Evolutionary conservation across 1,139 yeast species (phyloP), one percentile per base, ranked within the genome.

Genomic region (Pichia sp.): DNA sequence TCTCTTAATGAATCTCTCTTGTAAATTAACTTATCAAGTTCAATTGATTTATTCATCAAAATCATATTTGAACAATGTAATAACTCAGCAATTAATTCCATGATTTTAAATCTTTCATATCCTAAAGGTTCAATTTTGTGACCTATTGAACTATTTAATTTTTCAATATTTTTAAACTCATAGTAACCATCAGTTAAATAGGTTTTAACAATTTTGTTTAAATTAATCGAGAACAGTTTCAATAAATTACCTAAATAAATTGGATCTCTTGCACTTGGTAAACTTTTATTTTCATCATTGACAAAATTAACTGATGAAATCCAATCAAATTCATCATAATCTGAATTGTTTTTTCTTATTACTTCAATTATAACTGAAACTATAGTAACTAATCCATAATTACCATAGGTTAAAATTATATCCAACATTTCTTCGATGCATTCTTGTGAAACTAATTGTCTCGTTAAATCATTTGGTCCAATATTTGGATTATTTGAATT

Each of bases 21-120:
- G 51, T 59, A 53, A 39, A 67, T 58, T 30, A 63, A 52, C 36
- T 58, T 57, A 53, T 67, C 71, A 39, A 66, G 49, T 41, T 59
- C 62, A 30, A 57, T 49, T 13, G 67, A 63, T 49, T 66, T 66
- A 66, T 93, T 95, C 66, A 93, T 76, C 47, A 93, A 72, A 2
- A 90, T 89, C 99, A 95, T 95, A 69, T 93, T 93, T 36, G 97
- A 89, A 65, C 99, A 93, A 70, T 93, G 99, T 55, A 93, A 73
- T 46, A 93, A 75, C 68, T 93, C 99, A 0, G 99, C 99, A 54
- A 93, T 81, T 60, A 93, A 74, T 70, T 95, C 99, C 70, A 96
- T 91, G 44, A 93, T 84, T 67, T 91, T 88, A 70, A 95, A 93
- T 59, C 98, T 75, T 70, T 93, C 98, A 67, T 90, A 90, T 0